Conservation (phyloP, 176 grass and related monocot species). For the Oryza glaberrima region DNA sequence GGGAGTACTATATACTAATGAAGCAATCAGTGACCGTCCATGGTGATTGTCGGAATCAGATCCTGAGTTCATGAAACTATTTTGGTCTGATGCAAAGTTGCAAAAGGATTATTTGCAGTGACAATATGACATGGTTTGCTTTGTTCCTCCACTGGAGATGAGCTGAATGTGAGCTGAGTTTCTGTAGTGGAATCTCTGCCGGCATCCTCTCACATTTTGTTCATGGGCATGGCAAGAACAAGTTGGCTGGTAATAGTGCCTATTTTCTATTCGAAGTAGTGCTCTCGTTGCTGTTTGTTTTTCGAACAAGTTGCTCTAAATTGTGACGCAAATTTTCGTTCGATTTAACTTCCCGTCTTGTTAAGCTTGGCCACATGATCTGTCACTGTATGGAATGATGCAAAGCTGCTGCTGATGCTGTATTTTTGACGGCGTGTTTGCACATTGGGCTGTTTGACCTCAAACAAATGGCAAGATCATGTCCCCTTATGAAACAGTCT, state of each 20-base stretch:
- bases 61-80: background rate
- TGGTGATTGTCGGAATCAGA: constrained; percentile 28
- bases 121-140: background rate
- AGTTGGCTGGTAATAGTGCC: background rate
- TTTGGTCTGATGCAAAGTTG: background rate
- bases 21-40: constrained; percentile 13
- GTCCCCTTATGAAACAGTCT: background rate
- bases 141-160: background rate
- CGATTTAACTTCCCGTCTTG: background rate
- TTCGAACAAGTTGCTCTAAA: background rate
- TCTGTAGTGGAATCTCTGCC: background rate
- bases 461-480: background rate
- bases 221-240: background rate
- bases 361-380: background rate
- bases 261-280: background rate
- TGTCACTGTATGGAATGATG: background rate
- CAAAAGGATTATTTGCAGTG: background rate
- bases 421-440: background rate
- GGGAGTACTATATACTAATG: background rate
- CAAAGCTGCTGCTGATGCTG: background rate
- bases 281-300: background rate
- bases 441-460: background rate
- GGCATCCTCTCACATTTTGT: background rate
- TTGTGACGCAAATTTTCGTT: background rate
- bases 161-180: background rate